These are phyloP conservation scores for Globisporangium megalacanthum DNA, from an alignment of 352 stramenopile genomes.

Conservation along the genomic window DNA sequence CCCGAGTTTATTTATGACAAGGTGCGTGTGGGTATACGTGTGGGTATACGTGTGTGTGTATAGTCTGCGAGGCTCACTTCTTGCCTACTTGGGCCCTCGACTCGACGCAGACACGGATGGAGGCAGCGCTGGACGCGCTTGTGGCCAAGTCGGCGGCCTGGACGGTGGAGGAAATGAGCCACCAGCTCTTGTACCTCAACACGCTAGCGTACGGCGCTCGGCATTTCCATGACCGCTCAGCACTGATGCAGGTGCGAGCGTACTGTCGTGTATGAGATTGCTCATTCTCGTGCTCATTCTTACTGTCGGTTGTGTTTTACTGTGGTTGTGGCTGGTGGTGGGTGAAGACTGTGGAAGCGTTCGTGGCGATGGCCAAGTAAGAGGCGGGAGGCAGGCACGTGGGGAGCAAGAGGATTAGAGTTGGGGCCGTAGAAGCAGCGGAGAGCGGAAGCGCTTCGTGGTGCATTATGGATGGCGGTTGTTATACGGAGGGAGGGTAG, in stretches of 20 bases:
- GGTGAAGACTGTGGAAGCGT: too few species aligned
- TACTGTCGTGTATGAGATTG: neutral
- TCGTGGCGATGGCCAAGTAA: too few species aligned
- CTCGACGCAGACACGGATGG: slow-evolving; percentile 44
- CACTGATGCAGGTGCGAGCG: slow-evolving; percentile 53
- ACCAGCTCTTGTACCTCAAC: slow-evolving; percentile 64
- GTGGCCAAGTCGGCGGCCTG: slow-evolving; percentile 57
- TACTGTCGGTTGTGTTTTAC: neutral
- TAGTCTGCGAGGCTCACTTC: neutral
- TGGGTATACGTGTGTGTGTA: neutral
- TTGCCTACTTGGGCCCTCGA: neutral
- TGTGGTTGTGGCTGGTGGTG: too few species aligned
- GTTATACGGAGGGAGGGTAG: too few species aligned
- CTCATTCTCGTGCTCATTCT: neutral
- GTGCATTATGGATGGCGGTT: too few species aligned
- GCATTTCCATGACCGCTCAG: slow-evolving; percentile 48
- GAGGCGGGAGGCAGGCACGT: too few species aligned
- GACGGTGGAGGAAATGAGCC: slow-evolving; percentile 68
- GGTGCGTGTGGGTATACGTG: slow-evolving; percentile 26
- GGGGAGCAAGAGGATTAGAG: too few species aligned
- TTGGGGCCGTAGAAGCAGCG: too few species aligned
- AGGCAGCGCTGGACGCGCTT: slow-evolving; percentile 31
- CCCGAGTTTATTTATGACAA: slow-evolving; percentile 76
- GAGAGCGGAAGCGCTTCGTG: too few species aligned
- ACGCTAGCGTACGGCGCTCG: slow-evolving; percentile 65